phyloP scores from a whole-genome alignment of 495 filamentous ascomycete species.

The Hyaloscypha finlandica region DNA sequence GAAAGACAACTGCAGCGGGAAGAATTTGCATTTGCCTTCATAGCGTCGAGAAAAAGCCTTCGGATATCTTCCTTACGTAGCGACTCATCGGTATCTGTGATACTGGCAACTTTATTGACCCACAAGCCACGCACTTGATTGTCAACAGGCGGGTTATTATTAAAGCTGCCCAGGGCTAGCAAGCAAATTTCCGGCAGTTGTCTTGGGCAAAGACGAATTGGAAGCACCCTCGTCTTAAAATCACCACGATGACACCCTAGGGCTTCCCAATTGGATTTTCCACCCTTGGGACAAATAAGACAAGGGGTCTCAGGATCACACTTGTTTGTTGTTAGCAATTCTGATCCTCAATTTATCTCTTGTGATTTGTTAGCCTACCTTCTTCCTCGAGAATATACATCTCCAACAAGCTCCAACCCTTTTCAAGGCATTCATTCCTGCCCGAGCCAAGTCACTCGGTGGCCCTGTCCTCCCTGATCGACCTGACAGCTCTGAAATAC shows the following conservation, averaged over 20 bases:
- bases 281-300: constrained; percentile 2
- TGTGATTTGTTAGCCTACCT: neutral
- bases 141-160: neutral
- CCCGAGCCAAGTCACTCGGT: neutral
- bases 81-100: too few relatives aligned
- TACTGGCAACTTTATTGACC: too few relatives aligned
- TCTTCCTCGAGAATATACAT: constrained; percentile 10
- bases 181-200: neutral
- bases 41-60: too few relatives aligned
- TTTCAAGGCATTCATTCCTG: constrained; percentile 2
- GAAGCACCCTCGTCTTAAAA: constrained; percentile 1
- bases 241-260: constrained; percentile 6
- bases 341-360: neutral
- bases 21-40: too few relatives aligned
- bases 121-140: neutral
- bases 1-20: too few relatives aligned
- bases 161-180: neutral
- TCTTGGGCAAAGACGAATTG: neutral
- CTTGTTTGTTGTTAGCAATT: neutral
- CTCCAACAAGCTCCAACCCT: constrained; percentile 10
- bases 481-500: neutral
- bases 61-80: too few relatives aligned
- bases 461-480: constrained; percentile 1
- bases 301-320: constrained; percentile 6
- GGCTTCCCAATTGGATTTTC: neutral